Evolutionary conservation across 164 flowering plant genomes (phyloP).

Genomic region (Chimonanthus salicifolius): DNA sequence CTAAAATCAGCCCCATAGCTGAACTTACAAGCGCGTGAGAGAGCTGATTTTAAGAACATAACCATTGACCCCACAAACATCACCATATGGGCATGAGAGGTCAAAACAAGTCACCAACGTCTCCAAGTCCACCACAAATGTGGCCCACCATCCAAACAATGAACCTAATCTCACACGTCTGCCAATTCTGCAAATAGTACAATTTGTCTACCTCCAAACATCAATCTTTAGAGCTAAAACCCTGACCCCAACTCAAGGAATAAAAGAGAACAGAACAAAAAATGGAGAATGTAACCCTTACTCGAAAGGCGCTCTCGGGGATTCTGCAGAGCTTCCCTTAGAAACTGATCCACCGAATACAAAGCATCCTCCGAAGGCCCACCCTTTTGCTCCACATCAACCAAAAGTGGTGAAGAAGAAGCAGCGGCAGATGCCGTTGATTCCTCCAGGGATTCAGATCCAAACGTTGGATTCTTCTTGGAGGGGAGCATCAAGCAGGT

Average conservation of each 20-base stretch:
- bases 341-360: constrained; percentile 86
- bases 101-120: too few species aligned
- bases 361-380: constrained; percentile 40
- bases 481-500: constrained; percentile 45
- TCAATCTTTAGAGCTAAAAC: not conserved
- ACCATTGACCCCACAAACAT: too few species aligned
- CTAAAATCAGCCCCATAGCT: too few species aligned
- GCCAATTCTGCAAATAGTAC: too few species aligned
- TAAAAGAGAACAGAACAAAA: not conserved
- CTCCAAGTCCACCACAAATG: too few species aligned
- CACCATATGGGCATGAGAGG: too few species aligned
- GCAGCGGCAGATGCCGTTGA: constrained; percentile 10
- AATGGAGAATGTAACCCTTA: constrained; percentile 16
- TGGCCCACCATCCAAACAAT: too few species aligned
- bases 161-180: too few species aligned
- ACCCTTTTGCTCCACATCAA: not conserved
- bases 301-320: constrained; percentile 89
- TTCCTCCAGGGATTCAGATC: constrained; percentile 3
- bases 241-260: not conserved
- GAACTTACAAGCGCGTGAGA: too few species aligned
- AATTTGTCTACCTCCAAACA: too few species aligned
- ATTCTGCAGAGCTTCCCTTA: constrained; percentile 86
- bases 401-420: constrained; percentile 1
- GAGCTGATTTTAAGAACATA: too few species aligned
- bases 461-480: not conserved